Conservation (phyloP, 495 filamentous ascomycete species). For the Xylaria sp. region DNA sequence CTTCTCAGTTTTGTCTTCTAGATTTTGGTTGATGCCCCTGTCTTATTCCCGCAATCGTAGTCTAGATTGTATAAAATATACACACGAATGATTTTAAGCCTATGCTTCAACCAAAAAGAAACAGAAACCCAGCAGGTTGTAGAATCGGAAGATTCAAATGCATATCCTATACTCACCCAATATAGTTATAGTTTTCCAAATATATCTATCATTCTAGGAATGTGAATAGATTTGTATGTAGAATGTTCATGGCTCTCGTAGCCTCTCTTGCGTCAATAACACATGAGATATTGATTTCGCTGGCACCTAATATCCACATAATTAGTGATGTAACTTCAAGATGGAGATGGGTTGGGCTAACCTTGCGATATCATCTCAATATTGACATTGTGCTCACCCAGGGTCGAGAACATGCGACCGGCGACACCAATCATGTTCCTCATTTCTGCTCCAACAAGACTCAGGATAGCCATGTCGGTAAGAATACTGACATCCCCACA, state of each 20-base stretch:
- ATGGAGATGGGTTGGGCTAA: constrained; percentile 48
- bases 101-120: not conserved
- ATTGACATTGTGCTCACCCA: constrained; percentile 88
- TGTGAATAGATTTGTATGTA: constrained; percentile 90
- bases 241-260: constrained; percentile 88
- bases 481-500: constrained; percentile 88
- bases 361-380: constrained; percentile 98
- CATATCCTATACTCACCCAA: not conserved
- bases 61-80: not conserved
- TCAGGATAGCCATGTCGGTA: constrained; percentile 88
- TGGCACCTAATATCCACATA: constrained; percentile 69
- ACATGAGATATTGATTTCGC: constrained; percentile 98
- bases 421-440: constrained; percentile 93
- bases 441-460: constrained; percentile 90
- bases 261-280: constrained; percentile 92
- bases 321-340: constrained; percentile 31
- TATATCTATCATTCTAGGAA: constrained; percentile 54
- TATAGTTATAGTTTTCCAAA: not conserved
- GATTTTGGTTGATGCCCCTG: not conserved
- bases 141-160: not conserved
- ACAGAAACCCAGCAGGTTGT: not conserved
- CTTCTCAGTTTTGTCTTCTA: not conserved
- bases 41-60: not conserved
- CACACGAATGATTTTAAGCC: not conserved
- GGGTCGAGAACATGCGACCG: constrained; percentile 85